phyloP scores from a whole-genome alignment of 1,139 yeast genomes.

The Yamadazyma triangularis region DNA sequence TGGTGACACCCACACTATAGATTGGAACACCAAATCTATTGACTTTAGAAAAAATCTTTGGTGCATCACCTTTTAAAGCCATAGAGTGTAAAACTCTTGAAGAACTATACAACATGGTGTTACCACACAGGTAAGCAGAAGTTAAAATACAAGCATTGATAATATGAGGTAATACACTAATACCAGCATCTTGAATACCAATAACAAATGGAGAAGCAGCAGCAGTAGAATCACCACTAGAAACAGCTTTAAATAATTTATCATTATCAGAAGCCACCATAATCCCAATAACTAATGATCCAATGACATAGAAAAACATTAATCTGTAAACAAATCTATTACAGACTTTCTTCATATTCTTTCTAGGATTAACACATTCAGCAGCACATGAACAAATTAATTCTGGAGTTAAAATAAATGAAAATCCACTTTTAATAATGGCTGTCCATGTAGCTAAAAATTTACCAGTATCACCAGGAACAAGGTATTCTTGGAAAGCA shows the following conservation, averaged over 20 bases:
- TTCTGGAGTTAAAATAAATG: slow-evolving; percentile 48
- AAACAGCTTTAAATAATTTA: slow-evolving; percentile 14
- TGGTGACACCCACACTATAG: slow-evolving; percentile 16
- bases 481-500: slow-evolving; percentile 17
- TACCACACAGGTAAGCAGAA: slow-evolving; percentile 66
- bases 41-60: slow-evolving; percentile 48
- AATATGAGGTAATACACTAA: slow-evolving; percentile 46
- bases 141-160: slow-evolving; percentile 62
- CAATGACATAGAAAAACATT: slow-evolving; percentile 36
- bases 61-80: slow-evolving; percentile 61
- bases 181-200: slow-evolving; percentile 48
- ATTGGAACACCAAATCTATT: slow-evolving; percentile 63
- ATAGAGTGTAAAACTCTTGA: slow-evolving; percentile 63
- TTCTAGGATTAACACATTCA: slow-evolving; percentile 47
- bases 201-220: slow-evolving; percentile 53
- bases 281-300: slow-evolving; percentile 42
- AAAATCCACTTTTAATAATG: slow-evolving; percentile 25
- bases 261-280: slow-evolving; percentile 44
- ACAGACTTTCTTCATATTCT: slow-evolving; percentile 43
- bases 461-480: slow-evolving; percentile 19
- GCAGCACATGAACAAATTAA: slow-evolving; percentile 42
- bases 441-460: slow-evolving; percentile 26
- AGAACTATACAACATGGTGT: slow-evolving; percentile 66
- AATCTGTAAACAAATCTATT: slow-evolving; percentile 44
- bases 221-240: slow-evolving; percentile 30